Percentiles rank a stretch among this genome's conserved stretches.
phyloP scores from a whole-genome alignment of 257 asterid species.

The Capsicum rhomboideum region DNA sequence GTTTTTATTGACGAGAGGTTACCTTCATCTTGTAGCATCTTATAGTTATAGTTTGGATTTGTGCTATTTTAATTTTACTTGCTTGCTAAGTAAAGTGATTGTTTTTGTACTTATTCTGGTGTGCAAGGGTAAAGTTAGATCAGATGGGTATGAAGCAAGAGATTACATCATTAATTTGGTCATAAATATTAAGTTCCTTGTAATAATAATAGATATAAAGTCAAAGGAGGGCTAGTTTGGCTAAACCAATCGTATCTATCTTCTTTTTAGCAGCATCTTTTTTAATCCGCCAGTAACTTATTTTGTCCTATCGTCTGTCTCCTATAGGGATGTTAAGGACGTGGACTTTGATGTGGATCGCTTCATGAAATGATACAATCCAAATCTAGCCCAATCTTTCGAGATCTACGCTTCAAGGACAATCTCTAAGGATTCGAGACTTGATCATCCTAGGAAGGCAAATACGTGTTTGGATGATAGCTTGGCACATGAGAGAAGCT shows the following conservation, averaged over 20 bases:
- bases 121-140: neutral
- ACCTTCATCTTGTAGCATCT: neutral
- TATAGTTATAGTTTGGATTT: neutral
- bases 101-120: neutral
- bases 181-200: neutral
- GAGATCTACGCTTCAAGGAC: too few species aligned
- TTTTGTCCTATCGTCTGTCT: neutral
- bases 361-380: too few species aligned
- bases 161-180: neutral
- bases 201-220: neutral
- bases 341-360: slow-evolving; percentile 74
- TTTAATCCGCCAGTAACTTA: neutral
- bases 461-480: too few species aligned
- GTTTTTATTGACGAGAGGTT: neutral
- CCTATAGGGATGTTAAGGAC: slow-evolving; percentile 41
- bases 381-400: too few species aligned
- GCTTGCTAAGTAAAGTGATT: neutral
- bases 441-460: too few species aligned
- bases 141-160: neutral
- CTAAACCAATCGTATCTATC: neutral
- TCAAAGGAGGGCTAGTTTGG: neutral
- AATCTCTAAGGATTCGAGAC: too few species aligned
- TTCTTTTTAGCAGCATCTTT: neutral
- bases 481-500: too few species aligned
- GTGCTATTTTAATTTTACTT: neutral